Base-by-base conservation (phyloP, 2,329 filamentous ascomycete genomes). In the Fusarium anthophilum region DNA sequence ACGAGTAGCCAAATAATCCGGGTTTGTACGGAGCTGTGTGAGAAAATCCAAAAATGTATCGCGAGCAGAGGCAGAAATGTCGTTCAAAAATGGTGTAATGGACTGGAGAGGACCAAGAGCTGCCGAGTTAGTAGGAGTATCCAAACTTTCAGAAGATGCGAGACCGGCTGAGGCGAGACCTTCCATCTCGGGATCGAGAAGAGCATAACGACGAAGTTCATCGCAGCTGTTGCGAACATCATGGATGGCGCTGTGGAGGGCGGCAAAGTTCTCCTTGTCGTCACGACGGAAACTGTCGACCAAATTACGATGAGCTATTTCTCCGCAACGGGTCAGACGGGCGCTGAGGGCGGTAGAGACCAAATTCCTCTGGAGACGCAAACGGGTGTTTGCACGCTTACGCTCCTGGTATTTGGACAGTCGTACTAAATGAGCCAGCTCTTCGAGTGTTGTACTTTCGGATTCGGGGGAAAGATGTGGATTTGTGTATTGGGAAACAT, bases 1-100 rank as follows among this genome's bases (percentile, higher is more conserved):
- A 74, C 95, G 91, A 73, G 93, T 91, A 78, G 96, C 94, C 81
- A 99, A 83, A 83, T 97, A 98, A 78, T 95, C 91, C 43, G 94
- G 92, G 81, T 98, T 95, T 72, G 93, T 95, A 77, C 96, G 91
- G 72, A 98, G 89, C 82, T 94, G 90, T 55, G 90, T 92, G 77
- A 98, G 84, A 79, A 98, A 96, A 71, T 91, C 90, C 66, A 98
- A 81, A 67, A 98, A 90, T 48, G 92, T 90, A 70, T 94, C 90
- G 79, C 94, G 88, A 63, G 94, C 91, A 71, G 92, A 91, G 64
- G 90, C 86, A 58, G 95, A 93, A 56, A 98, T 89, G 78, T 95
- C 91, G 80, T 93, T 90, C 60, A 93, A 84, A 76, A 92, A 93
- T 4, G 90, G 90, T 4, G 84, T 82, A 39, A 86, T 82, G 48